phyloP scores from a whole-genome alignment of 2,329 filamentous ascomycete species.

The Pseudocercospora vitis region DNA sequence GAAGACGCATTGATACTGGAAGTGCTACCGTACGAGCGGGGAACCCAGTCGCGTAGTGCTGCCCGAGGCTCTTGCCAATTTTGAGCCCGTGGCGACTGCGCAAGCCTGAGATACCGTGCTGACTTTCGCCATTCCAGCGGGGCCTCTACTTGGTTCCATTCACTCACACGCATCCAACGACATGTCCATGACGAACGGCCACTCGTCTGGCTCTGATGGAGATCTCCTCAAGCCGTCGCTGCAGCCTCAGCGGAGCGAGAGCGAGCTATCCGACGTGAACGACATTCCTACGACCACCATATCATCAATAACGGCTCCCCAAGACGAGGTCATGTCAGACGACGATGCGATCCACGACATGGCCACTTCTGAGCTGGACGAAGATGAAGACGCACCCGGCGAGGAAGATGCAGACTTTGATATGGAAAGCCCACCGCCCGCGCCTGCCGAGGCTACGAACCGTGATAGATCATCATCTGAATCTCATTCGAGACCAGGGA shows the following conservation, averaged over 20 bases:
- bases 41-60: slow-evolving; percentile 46
- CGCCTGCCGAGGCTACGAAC: slow-evolving; percentile 49
- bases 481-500: slow-evolving; percentile 66
- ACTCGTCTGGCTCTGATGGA: slow-evolving; percentile 57
- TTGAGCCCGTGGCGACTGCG: slow-evolving; percentile 35
- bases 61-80: slow-evolving; percentile 31
- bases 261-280: slow-evolving; percentile 72
- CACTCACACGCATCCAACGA: slow-evolving; percentile 51
- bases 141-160: slow-evolving; percentile 63
- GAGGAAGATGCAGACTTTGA: slow-evolving; percentile 70
- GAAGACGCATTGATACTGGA: slow-evolving; percentile 28
- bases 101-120: slow-evolving; percentile 40
- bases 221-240: slow-evolving; percentile 47
- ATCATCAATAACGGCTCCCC: slow-evolving; percentile 40
- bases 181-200: slow-evolving; percentile 67
- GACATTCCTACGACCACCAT: slow-evolving; percentile 52
- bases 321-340: slow-evolving; percentile 43
- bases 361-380: slow-evolving; percentile 48
- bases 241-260: slow-evolving; percentile 63
- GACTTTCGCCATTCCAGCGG: slow-evolving; percentile 51
- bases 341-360: slow-evolving; percentile 48
- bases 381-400: slow-evolving; percentile 52
- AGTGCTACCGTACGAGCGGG: slow-evolving; percentile 38
- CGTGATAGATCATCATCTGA: slow-evolving; percentile 67
- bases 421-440: slow-evolving; percentile 57